Conservation (phyloP, 805 yeast genomes). For the Myxozyma mucilagina region DNA sequence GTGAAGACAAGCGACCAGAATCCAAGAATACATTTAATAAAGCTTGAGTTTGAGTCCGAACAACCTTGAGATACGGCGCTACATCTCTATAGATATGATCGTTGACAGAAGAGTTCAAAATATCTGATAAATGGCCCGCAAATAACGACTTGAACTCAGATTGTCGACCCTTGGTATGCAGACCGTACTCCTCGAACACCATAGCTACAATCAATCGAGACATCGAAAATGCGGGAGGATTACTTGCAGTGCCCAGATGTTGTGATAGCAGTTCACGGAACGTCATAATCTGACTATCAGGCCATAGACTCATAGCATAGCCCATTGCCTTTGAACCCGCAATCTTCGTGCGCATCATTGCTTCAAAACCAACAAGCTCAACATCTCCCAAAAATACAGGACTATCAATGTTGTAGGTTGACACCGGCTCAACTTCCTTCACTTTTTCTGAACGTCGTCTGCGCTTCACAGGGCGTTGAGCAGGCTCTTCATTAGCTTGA, state of each 20-base stretch:
- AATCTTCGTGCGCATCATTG: slow-evolving; percentile 70
- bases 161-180: background rate
- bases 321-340: slow-evolving; percentile 80
- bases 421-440: slow-evolving; percentile 2
- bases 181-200: slow-evolving; percentile 61
- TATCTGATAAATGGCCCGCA: slow-evolving; percentile 7
- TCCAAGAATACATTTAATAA: slow-evolving; percentile 75
- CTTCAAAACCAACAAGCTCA: slow-evolving; percentile 73
- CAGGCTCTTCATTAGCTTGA: slow-evolving; percentile 2
- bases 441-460: slow-evolving; percentile 24
- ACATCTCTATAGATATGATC: slow-evolving; percentile 71
- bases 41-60: slow-evolving; percentile 84
- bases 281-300: slow-evolving; percentile 19
- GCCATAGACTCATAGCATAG: slow-evolving; percentile 39
- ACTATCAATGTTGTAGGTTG: slow-evolving; percentile 78
- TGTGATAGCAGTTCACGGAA: slow-evolving; percentile 13
- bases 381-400: slow-evolving; percentile 92
- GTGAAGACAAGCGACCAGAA: slow-evolving; percentile 68
- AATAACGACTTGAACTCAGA: slow-evolving; percentile 14
- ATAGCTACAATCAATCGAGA: slow-evolving; percentile 73
- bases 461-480: slow-evolving; percentile 19
- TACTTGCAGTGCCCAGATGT: slow-evolving; percentile 11
- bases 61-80: slow-evolving; percentile 79
- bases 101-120: slow-evolving; percentile 8
- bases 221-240: slow-evolving; percentile 63